Evolutionary conservation across 306 rosid species (phyloP), one percentile per base, ranked within the genome.

Genomic region (Cucumis hystrix): DNA sequence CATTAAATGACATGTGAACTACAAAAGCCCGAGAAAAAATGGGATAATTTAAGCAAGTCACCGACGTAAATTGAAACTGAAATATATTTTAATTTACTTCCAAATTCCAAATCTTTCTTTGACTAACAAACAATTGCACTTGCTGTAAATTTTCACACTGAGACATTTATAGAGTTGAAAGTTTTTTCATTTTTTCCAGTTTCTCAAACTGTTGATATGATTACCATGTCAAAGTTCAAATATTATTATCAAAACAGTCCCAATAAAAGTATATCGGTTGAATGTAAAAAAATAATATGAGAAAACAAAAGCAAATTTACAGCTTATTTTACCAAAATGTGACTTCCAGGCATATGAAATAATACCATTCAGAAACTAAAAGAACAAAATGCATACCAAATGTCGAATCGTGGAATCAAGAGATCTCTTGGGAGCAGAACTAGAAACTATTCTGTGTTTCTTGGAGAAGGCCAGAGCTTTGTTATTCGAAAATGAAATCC

Each of bases 371-470:
- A 28, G n/a, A 74, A 45, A 70, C 7, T 20, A 28, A 66, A 18
- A 16, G 14, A 23, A 39, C 4, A 77, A 77, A 77, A 45, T 23
- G 45, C 59, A 61, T 90, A 92, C 97, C 97, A 81, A 80, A 79
- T 87, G 97, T 64, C 96, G 90, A 80, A 88, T 78, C 60, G 91
- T 83, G 81, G 89, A 87, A 79, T 92, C 97, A 78, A 88, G 83
- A 17, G 86, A 88, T 88, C 87, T 88, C 83, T 90, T 92, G 7
- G 97, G 91, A 75, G 91, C 90, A 78, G 90, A 86, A 77, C 84
- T 80, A 61, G 97, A 84, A 47, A 78, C 75, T 41, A 76, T 83
- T 84, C 83, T 88, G 80, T 87, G 68, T 69, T 88, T 92, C 79
- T 90, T 92, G 62, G 97, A 84, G 62, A 82, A 69, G 14, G 84